Evolutionary conservation across 169 alveolate species (phyloP).

Genomic region (Eimeria necatrix): DNA sequence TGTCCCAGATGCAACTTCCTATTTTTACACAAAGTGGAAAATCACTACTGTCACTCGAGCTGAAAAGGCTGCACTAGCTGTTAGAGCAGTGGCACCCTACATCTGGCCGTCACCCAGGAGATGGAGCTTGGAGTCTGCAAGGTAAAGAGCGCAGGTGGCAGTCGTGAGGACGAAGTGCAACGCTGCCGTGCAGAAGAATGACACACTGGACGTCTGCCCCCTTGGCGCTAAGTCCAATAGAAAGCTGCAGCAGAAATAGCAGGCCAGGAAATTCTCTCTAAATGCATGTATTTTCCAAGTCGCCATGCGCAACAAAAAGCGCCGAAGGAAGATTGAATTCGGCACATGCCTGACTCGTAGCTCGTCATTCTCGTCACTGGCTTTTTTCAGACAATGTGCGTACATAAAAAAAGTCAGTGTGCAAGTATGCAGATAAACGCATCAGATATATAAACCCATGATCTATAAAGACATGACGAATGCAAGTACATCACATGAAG

Average conservation of each 20-base stretch:
- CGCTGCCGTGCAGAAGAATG: constrained; percentile 86
- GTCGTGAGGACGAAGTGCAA: constrained; percentile 85
- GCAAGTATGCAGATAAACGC: too few relatives aligned
- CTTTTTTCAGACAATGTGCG: too few relatives aligned
- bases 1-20: background rate
- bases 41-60: background rate
- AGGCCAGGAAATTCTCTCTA: background rate
- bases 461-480: too few relatives aligned
- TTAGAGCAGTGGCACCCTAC: background rate
- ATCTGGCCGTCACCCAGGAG: constrained; percentile 57
- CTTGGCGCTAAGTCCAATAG: constrained; percentile 87
- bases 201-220: constrained; percentile 83
- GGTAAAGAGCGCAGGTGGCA: constrained; percentile 82
- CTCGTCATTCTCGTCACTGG: too few relatives aligned
- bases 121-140: constrained; percentile 85
- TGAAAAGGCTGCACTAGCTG: background rate
- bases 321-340: too few relatives aligned
- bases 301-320: too few relatives aligned
- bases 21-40: background rate
- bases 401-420: too few relatives aligned
- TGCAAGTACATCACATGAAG: background rate
- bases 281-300: too few relatives aligned
- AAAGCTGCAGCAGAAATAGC: background rate
- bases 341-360: too few relatives aligned
- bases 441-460: too few relatives aligned